phyloP scores from a whole-genome alignment of 495 filamentous ascomycete species.

The Hypoxylon perforatum region DNA sequence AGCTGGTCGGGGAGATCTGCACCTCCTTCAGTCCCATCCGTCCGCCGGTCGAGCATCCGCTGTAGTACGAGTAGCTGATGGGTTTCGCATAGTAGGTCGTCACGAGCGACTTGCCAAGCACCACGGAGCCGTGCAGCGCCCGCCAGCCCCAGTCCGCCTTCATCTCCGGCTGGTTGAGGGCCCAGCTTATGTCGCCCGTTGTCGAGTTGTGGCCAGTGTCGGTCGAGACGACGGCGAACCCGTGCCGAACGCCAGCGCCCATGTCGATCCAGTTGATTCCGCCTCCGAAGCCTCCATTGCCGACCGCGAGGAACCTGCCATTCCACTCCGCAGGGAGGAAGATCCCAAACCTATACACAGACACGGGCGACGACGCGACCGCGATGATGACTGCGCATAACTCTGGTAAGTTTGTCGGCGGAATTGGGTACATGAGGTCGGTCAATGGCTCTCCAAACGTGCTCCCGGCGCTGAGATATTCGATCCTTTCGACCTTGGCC shows the following conservation, averaged over 20 bases:
- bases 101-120: constrained; percentile 49
- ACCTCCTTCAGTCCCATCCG: constrained; percentile 66
- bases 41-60: constrained; percentile 69
- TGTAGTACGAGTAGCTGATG: constrained; percentile 63
- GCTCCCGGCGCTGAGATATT: constrained; percentile 45
- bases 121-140: constrained; percentile 61
- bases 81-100: constrained; percentile 53
- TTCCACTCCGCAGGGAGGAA: constrained; percentile 66
- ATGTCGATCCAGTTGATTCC: constrained; percentile 67
- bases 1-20: constrained; percentile 64
- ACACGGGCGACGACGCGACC: constrained; percentile 55
- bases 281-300: constrained; percentile 64
- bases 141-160: constrained; percentile 60
- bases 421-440: constrained; percentile 56
- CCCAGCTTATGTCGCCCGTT: constrained; percentile 56
- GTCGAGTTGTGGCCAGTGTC: constrained; percentile 65
- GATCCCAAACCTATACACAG: constrained; percentile 60
- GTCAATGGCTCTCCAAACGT: constrained; percentile 50
- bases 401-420: constrained; percentile 58
- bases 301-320: constrained; percentile 56
- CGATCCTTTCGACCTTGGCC: constrained; percentile 47
- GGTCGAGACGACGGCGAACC: constrained; percentile 65
- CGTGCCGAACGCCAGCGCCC: constrained; percentile 56
- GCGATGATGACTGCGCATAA: constrained; percentile 61
- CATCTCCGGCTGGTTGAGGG: constrained; percentile 53